These are phyloP conservation scores for Yamadazyma dendronema DNA, from an alignment of 1,139 yeast species.

Conservation along the genomic window DNA sequence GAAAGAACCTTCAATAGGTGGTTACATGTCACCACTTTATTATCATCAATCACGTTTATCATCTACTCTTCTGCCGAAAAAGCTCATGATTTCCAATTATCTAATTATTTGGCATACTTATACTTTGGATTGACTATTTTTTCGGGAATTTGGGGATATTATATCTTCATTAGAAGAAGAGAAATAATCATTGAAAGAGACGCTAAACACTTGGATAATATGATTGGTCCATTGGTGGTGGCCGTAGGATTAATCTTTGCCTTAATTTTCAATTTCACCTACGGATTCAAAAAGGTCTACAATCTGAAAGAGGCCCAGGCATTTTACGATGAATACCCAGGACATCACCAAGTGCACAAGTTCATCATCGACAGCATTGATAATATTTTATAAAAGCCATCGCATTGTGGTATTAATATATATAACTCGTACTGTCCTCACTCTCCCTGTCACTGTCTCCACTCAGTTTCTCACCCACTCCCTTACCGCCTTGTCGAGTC, in stretches of 20 bases:
- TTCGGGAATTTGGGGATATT: conserved; percentile 88
- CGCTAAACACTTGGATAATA: conserved; percentile 84
- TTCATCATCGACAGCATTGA: conserved; percentile 19
- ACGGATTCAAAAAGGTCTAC: conserved; percentile 52
- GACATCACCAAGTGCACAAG: conserved; percentile 37
- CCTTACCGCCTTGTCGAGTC: too few relatives aligned
- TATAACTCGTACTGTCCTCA: too few relatives aligned
- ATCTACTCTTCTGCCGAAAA: conserved; percentile 73
- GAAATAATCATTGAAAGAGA: conserved; percentile 75
- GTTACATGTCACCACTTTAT: conserved; percentile 86
- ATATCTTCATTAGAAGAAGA: conserved; percentile 68
- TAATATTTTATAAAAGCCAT: not conserved
- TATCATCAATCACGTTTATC: conserved; percentile 84
- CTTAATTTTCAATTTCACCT: conserved; percentile 67
- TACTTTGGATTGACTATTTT: conserved; percentile 81
- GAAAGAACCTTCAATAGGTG: conserved; percentile 96
- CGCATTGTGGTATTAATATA: not conserved
- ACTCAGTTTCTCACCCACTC: too few relatives aligned
- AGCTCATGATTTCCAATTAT: conserved; percentile 56
- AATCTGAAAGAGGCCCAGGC: conserved; percentile 16
- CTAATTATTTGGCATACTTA: conserved; percentile 68
- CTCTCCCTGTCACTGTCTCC: too few relatives aligned
- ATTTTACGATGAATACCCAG: conserved; percentile 32
- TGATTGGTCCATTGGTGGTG: conserved; percentile 81
- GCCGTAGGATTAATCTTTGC: conserved; percentile 69